These are phyloP conservation scores for Penicillium verrucosum DNA, from an alignment of 2,329 filamentous ascomycete species.

Conservation along the genomic window DNA sequence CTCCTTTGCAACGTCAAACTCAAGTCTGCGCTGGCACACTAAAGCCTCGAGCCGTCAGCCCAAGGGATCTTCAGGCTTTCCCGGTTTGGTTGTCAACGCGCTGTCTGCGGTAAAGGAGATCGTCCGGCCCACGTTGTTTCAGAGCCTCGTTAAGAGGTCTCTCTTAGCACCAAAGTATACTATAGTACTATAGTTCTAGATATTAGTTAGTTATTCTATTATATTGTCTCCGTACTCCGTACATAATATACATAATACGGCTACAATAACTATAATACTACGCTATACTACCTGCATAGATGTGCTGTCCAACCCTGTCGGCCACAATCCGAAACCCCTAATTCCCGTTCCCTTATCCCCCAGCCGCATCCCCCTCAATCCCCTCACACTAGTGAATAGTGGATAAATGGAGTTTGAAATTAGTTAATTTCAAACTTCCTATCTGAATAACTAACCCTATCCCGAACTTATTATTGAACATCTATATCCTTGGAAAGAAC, in stretches of 20 bases:
- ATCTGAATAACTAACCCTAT: background rate
- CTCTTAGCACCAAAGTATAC: background rate
- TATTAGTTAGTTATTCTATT: background rate
- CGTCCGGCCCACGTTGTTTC: slow-evolving; percentile 8
- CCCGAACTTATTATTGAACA: background rate
- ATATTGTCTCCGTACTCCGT: background rate
- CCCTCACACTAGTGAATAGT: slow-evolving; percentile 2
- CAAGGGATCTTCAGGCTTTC: slow-evolving; percentile 6
- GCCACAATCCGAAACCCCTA: slow-evolving; percentile 2
- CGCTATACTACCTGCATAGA: slow-evolving; percentile 2
- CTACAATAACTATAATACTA: background rate
- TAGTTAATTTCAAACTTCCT: background rate
- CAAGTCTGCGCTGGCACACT: background rate
- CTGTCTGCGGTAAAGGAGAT: slow-evolving; percentile 8
- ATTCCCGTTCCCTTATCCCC: background rate
- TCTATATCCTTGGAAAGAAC: background rate
- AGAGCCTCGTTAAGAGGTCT: slow-evolving; percentile 3
- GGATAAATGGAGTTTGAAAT: background rate
- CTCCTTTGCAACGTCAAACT: background rate
- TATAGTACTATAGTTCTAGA: background rate
- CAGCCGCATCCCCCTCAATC: background rate
- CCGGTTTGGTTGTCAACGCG: slow-evolving; percentile 5
- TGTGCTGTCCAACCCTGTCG: slow-evolving; percentile 2
- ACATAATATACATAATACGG: background rate
- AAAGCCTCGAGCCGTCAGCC: slow-evolving; percentile 1